Base-by-base conservation (phyloP, 2,329 filamentous ascomycete species). In the Diaporthe sp. region DNA sequence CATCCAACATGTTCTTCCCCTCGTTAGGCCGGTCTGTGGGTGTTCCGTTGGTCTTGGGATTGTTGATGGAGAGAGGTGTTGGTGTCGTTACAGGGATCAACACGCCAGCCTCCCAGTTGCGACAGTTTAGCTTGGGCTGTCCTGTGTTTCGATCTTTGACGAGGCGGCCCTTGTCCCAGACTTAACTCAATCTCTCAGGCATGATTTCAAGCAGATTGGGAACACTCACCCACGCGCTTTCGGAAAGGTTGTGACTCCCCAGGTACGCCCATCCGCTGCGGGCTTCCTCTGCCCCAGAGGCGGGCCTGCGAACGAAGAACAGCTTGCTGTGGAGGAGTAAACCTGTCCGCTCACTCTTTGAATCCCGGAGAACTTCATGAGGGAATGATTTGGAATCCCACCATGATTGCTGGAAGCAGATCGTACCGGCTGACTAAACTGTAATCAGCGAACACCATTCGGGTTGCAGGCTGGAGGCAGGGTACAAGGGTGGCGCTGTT, bases 81-180 rank as follows among this genome's bases (percentile, higher is more conserved):
- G 70, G 80, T 73, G 55, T 77, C 79, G 50, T 38, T 33, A 94
- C 86, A 13, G 92, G 91, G 54, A 98, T 82, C 33, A 98, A 79
- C 1, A 99, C 94, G 47, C 97, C 97, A 80, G 95, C 98, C 84
- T 98, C 97, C 96, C 96, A 98, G 82, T 98, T 99, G 72, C 94
- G 92, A 82, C 94, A 95, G 76, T 90, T 95, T 77, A 98, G 87
- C 82, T 95, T 97, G 17, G 91, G 90, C 76, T 89, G 84, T 76
- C 92, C 92, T 3, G 90, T 93, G 10, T 82, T 84, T 78, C 89
- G 91, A 79, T 97, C 93, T 79, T 92, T 92, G 71, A 92, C 90
- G 40, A 98, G 84, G 61, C 92, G 92, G 30, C 96, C 97, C 74
- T 71, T 70, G 33, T 47, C 42, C 72, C 68, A 72, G 57, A 57